Evolutionary conservation across 2,329 filamentous ascomycete species (phyloP).

Genomic region (Fusarium poae): DNA sequence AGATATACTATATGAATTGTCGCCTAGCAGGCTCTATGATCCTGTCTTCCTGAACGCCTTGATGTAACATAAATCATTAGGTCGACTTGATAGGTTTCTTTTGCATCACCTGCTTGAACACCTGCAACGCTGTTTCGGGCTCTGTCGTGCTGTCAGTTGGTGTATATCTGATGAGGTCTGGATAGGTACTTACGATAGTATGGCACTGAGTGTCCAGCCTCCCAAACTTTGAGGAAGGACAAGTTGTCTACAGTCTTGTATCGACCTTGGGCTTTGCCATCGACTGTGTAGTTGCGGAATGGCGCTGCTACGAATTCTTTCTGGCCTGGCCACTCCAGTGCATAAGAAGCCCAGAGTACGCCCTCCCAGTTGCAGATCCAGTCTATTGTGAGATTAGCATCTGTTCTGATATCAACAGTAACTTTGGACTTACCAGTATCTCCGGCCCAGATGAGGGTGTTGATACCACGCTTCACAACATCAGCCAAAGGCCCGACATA

Average conservation of each 20-base stretch:
- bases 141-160: slow-evolving; percentile 35
- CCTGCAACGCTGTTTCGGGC: slow-evolving; percentile 47
- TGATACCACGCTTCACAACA: slow-evolving; percentile 63
- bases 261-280: slow-evolving; percentile 60
- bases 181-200: slow-evolving; percentile 54
- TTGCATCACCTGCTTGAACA: slow-evolving; percentile 49
- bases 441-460: slow-evolving; percentile 66
- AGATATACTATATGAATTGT: slow-evolving; percentile 10
- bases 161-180: no score
- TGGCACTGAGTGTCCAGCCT: slow-evolving; percentile 69
- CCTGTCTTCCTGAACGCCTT: slow-evolving; percentile 9
- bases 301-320: slow-evolving; percentile 54
- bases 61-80: slow-evolving; percentile 13
- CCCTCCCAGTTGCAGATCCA: slow-evolving; percentile 71
- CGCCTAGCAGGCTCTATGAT: background rate
- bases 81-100: slow-evolving; percentile 39
- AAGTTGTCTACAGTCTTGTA: slow-evolving; percentile 68
- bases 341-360: slow-evolving; percentile 61
- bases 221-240: slow-evolving; percentile 69
- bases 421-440: slow-evolving; percentile 57
- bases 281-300: slow-evolving; percentile 61
- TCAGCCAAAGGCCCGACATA: slow-evolving; percentile 59
- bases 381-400: slow-evolving; percentile 53
- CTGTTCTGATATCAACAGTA: background rate
- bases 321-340: slow-evolving; percentile 58